Conservation (phyloP, 805 yeast genomes). For the Monosporozyma unispora region DNA sequence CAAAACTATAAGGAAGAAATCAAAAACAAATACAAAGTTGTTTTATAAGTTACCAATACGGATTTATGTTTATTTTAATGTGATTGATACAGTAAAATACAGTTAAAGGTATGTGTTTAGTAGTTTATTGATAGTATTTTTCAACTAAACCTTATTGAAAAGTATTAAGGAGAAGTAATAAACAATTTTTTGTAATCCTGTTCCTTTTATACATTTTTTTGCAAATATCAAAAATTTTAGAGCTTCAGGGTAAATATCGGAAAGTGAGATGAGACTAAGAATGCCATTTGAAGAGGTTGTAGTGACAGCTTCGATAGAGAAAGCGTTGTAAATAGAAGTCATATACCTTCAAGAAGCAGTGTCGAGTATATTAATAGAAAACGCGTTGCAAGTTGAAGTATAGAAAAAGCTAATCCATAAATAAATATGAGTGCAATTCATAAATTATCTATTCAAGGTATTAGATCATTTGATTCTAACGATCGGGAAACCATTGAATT, state of each 20-base stretch:
- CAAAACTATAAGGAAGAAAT: background rate
- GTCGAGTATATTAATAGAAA: background rate
- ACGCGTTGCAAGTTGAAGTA: no score
- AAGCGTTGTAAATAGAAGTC: background rate
- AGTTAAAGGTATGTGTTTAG: background rate
- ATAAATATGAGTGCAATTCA: slow-evolving; percentile 36
- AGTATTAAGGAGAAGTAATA: background rate
- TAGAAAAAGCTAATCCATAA: no score
- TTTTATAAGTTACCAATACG: background rate
- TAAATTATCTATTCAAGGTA: slow-evolving; percentile 71
- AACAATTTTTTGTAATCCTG: background rate
- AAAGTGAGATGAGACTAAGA: background rate
- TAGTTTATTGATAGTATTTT: background rate
- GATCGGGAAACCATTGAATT: slow-evolving; percentile 80
- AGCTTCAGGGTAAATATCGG: background rate
- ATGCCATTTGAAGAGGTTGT: background rate
- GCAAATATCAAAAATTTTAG: background rate
- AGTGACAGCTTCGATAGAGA: background rate
- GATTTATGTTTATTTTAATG: background rate
- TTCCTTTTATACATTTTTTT: background rate
- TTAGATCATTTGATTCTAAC: slow-evolving; percentile 84
- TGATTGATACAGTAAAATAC: background rate
- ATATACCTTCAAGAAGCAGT: background rate
- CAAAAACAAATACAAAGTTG: background rate
- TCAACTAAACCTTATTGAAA: background rate